Conservation (phyloP, 2,329 filamentous ascomycete genomes). For the Leptosphaerulina australis region DNA sequence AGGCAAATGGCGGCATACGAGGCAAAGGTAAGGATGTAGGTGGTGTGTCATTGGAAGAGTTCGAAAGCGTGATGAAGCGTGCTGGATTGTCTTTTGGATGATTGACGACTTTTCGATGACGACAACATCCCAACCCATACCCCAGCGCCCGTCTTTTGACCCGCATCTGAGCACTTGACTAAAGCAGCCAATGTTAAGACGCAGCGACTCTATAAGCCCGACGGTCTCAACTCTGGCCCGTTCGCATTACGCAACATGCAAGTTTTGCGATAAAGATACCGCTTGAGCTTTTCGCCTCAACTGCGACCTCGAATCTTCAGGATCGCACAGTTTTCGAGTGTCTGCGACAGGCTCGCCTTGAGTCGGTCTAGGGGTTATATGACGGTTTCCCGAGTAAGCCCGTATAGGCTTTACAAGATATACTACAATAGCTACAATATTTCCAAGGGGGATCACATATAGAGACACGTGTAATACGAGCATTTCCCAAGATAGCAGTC, state of each 20-base stretch:
- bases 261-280: no score
- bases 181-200: background rate
- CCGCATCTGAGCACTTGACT: background rate
- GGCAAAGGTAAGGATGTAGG: constrained; percentile 60
- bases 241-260: background rate
- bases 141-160: background rate
- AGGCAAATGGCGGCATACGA: constrained; percentile 80
- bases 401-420: background rate
- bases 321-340: background rate
- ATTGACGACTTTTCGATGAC: constrained; percentile 33
- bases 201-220: background rate
- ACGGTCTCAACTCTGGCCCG: background rate
- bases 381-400: background rate
- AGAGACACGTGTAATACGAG: constrained; percentile 8
- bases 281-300: background rate
- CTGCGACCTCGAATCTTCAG: background rate
- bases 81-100: constrained; percentile 78
- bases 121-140: background rate
- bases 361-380: background rate
- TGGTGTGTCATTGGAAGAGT: constrained; percentile 79
- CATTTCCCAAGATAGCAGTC: constrained; percentile 7
- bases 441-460: background rate
- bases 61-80: constrained; percentile 82
- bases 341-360: background rate
- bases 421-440: background rate